Conservation (phyloP, 768 basidiomycete genomes). For the Russula foetens region DNA sequence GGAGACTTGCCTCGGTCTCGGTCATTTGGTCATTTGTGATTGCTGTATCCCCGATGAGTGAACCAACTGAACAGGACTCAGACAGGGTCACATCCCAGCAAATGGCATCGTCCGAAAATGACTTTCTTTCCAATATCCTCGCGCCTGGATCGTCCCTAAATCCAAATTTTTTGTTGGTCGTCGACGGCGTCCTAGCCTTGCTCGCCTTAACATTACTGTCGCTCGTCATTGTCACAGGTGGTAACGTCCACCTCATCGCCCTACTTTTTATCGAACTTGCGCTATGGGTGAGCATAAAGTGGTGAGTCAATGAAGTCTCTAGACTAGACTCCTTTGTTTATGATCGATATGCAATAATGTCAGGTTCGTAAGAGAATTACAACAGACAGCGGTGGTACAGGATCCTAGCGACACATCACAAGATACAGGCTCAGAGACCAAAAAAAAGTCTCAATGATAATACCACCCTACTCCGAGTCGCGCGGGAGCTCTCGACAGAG, state of each 20-base stretch:
- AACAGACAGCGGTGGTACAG: constrained; percentile 28
- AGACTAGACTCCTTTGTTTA: not conserved
- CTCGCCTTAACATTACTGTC: constrained; percentile 53
- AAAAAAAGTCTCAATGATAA: constrained; percentile 12
- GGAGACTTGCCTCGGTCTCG: no score
- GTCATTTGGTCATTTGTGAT: not conserved
- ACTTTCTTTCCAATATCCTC: constrained; percentile 50
- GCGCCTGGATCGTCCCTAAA: constrained; percentile 71
- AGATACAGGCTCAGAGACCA: constrained; percentile 1
- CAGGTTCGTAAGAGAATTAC: not conserved
- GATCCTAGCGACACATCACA: not conserved
- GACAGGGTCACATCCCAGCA: not conserved
- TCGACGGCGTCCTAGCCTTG: constrained; percentile 51
- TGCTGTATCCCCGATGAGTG: not conserved
- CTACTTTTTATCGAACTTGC: constrained; percentile 58
- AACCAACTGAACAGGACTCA: not conserved
- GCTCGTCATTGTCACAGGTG: constrained; percentile 51
- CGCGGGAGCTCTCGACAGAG: not conserved
- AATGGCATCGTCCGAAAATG: not conserved
- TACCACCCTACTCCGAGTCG: not conserved
- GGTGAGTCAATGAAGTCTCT: constrained; percentile 36
- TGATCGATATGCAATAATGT: not conserved
- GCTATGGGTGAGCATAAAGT: constrained; percentile 77
- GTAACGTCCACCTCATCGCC: constrained; percentile 59
- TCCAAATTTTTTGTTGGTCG: constrained; percentile 53